Percentiles rank a stretch among this genome's conserved stretches.
These are phyloP conservation scores for Pythium apleroticum DNA, from an alignment of 352 stramenopile species.

Conservation along the genomic window DNA sequence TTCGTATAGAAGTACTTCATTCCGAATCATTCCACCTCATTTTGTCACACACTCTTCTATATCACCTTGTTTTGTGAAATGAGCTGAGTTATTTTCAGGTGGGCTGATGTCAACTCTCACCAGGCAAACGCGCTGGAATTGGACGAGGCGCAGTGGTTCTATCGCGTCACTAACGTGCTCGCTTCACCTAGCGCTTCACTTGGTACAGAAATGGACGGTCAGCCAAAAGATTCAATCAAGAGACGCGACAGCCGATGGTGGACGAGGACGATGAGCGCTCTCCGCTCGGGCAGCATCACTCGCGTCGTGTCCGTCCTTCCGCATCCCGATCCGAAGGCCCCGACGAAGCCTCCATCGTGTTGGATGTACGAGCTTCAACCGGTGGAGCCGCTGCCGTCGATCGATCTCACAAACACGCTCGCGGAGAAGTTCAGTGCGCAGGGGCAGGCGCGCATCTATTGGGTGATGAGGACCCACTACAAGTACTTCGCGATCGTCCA, in stretches of 20 bases:
- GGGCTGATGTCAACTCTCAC: too few species aligned
- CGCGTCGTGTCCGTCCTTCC: neutral
- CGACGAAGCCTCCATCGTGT: too few species aligned
- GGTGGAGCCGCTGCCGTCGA: neutral
- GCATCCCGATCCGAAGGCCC: too few species aligned
- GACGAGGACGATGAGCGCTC: too few species aligned
- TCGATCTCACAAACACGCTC: conserved; percentile 6
- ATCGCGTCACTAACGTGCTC: too few species aligned
- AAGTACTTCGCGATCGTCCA: neutral
- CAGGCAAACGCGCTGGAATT: too few species aligned
- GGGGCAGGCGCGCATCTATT: neutral
- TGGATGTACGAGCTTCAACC: neutral
- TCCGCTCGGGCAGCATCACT: neutral
- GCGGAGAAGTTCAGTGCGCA: neutral
- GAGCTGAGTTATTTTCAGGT: neutral
- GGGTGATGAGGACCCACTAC: neutral
- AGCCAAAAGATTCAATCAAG: too few species aligned
- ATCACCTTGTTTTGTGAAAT: neutral
- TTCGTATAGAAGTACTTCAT: neutral
- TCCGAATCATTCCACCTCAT: neutral
- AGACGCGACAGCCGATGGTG: too few species aligned
- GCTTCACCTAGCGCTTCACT: too few species aligned
- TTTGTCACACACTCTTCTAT: too few species aligned
- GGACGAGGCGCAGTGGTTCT: too few species aligned
- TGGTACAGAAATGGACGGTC: too few species aligned